Percentiles rank a stretch among this genome's conserved stretches.
Conservation (phyloP, 768 basidiomycete species). For the Mycena polygramma region DNA sequence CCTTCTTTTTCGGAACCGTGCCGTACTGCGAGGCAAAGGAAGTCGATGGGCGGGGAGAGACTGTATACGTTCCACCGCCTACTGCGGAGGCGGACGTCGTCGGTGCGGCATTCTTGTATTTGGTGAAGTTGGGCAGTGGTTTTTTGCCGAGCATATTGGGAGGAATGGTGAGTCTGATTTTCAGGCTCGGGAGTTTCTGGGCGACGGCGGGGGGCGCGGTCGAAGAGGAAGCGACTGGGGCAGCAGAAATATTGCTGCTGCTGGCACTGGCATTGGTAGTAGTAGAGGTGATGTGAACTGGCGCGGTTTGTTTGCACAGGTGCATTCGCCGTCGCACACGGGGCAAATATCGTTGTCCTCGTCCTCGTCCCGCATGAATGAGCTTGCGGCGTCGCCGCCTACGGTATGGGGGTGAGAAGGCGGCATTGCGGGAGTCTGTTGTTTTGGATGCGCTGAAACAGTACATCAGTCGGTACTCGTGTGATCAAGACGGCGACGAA, state of each 20-base stretch:
- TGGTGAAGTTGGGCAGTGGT: slow-evolving; percentile 44
- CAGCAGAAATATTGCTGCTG: slow-evolving; percentile 49
- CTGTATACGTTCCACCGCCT: slow-evolving; percentile 48
- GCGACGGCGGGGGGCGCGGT: slow-evolving; percentile 46
- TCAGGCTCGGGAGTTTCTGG: slow-evolving; percentile 60
- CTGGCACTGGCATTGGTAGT: slow-evolving; percentile 54
- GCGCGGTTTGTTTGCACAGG: slow-evolving; percentile 69
- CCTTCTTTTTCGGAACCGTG: slow-evolving; percentile 60
- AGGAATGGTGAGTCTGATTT: slow-evolving; percentile 81
- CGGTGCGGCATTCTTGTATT: slow-evolving; percentile 46
- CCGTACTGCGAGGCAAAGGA: slow-evolving; percentile 36
- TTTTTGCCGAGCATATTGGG: slow-evolving; percentile 65
- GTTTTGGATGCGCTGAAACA: slow-evolving; percentile 53
- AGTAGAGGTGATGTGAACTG: slow-evolving; percentile 42
- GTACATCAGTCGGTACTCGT: slow-evolving; percentile 26
- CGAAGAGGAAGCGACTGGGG: slow-evolving; percentile 54
- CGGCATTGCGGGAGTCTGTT: slow-evolving; percentile 74
- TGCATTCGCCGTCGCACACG: slow-evolving; percentile 92
- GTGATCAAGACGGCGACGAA: slow-evolving; percentile 26
- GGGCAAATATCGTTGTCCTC: slow-evolving; percentile 92
- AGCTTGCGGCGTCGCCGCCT: slow-evolving; percentile 58
- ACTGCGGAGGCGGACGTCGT: slow-evolving; percentile 57
- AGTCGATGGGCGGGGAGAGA: slow-evolving; percentile 35
- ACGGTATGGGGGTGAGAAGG: slow-evolving; percentile 78
- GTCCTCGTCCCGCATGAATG: slow-evolving; percentile 64